Percentiles rank a stretch among this genome's conserved stretches.
These are phyloP conservation scores for Bruguiera gymnorhiza DNA, from an alignment of 345 rosid species.

Conservation along the genomic window DNA sequence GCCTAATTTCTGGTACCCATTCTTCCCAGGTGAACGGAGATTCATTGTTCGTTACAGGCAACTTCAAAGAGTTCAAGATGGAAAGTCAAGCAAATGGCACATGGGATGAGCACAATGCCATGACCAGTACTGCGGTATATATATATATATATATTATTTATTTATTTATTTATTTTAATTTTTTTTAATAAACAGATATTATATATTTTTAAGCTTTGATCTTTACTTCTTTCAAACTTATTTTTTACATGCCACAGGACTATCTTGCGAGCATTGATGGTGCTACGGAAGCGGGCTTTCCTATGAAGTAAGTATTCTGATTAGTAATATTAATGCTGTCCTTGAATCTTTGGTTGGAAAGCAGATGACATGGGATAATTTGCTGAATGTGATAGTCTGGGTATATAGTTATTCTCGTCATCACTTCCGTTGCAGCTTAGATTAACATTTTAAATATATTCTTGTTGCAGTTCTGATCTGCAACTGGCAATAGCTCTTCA, in stretches of 20 bases:
- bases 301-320: slow-evolving; percentile 56
- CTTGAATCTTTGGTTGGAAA: slow-evolving; percentile 10
- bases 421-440: neutral
- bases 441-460: slow-evolving; percentile 5
- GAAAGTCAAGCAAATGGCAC: slow-evolving; percentile 58
- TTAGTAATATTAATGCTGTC: slow-evolving; percentile 7
- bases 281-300: slow-evolving; percentile 56
- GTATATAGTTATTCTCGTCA: too few species aligned
- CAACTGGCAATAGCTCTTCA: slow-evolving; percentile 97
- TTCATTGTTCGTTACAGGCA: slow-evolving; percentile 78
- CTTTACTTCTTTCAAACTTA: slow-evolving; percentile 11
- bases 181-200: slow-evolving; percentile 1
- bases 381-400: neutral
- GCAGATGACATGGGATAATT: neutral
- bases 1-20: slow-evolving; percentile 7
- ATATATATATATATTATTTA: neutral
- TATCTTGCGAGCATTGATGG: slow-evolving; percentile 75
- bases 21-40: slow-evolving; percentile 88
- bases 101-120: slow-evolving; percentile 83
- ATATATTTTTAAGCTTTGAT: neutral
- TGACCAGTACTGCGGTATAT: slow-evolving; percentile 83
- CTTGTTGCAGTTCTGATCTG: slow-evolving; percentile 74
- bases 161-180: slow-evolving; percentile 7
- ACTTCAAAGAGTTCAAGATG: slow-evolving; percentile 82
- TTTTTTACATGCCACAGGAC: slow-evolving; percentile 53